Conservation (phyloP, 192 early-diverging fungal species). For the Linnemannia schmuckeri region DNA sequence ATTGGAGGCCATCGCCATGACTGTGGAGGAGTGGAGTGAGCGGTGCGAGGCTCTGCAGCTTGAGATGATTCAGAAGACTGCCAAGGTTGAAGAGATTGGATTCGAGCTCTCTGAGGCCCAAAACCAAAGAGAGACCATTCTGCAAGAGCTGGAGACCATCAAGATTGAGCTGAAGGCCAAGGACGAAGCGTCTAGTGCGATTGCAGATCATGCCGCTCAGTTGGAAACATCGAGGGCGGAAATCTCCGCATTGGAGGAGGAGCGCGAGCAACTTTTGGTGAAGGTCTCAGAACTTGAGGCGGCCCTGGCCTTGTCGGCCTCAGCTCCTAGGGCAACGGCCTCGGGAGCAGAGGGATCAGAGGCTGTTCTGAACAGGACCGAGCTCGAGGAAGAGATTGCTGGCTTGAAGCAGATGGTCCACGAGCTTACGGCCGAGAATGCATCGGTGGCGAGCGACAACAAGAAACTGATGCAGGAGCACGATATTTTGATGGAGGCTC, state of each 20-base stretch:
- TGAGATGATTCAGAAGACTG: constrained; percentile 58
- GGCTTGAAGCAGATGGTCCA: constrained; percentile 65
- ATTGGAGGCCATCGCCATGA: constrained; percentile 37
- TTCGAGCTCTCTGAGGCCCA: constrained; percentile 48
- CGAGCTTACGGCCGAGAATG: constrained; percentile 66
- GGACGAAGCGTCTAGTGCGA: not conserved
- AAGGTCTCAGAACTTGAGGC: constrained; percentile 53
- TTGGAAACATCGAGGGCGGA: constrained; percentile 48
- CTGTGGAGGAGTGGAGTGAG: constrained; percentile 56
- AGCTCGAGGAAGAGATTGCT: constrained; percentile 58
- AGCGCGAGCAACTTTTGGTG: constrained; percentile 62
- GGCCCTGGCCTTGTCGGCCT: constrained; percentile 31
- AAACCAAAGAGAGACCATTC: constrained; percentile 39
- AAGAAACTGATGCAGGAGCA: constrained; percentile 64
- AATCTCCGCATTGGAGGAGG: constrained; percentile 46
- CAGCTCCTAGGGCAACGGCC: constrained; percentile 8
- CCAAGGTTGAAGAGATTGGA: constrained; percentile 48
- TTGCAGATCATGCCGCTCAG: constrained; percentile 4
- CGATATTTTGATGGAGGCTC: constrained; percentile 68
- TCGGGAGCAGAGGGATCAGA: constrained; percentile 11
- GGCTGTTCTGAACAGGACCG: constrained; percentile 41
- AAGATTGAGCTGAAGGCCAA: constrained; percentile 33
- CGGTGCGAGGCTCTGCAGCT: constrained; percentile 58
- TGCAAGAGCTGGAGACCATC: constrained; percentile 41
- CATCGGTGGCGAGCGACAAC: constrained; percentile 62